Percentiles rank a stretch among this genome's conserved stretches.
Conservation (phyloP, 768 basidiomycete species). For the Termitomyces titanicus region DNA sequence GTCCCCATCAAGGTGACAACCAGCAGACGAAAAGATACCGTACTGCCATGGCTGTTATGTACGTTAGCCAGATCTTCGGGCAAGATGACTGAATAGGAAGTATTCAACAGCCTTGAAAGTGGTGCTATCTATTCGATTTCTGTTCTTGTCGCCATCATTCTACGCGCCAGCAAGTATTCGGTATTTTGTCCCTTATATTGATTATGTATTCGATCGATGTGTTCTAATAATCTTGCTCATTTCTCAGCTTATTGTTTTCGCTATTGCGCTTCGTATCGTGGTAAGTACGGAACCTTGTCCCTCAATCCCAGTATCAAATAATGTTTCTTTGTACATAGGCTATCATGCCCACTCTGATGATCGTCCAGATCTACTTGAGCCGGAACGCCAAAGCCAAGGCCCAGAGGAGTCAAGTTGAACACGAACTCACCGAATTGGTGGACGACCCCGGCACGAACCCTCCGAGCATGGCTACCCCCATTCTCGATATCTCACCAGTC, state of each 20-base stretch:
- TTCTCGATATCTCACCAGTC: neutral
- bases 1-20: constrained; percentile 1
- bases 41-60: constrained; percentile 15
- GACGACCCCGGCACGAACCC: constrained; percentile 1
- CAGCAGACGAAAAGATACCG: constrained; percentile 8
- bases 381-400: constrained; percentile 1
- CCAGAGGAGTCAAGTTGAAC: neutral
- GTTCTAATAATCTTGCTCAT: neutral
- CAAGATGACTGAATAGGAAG: too few species aligned
- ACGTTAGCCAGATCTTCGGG: neutral
- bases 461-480: neutral
- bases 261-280: constrained; percentile 21
- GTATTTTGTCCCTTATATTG: constrained; percentile 4
- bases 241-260: constrained; percentile 14
- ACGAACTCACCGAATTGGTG: neutral
- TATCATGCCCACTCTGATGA: constrained; percentile 32
- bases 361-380: constrained; percentile 30
- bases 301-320: neutral
- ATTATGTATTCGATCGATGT: neutral
- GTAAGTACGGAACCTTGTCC: constrained; percentile 14
- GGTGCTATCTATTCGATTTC: constrained; percentile 23
- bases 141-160: constrained; percentile 15
- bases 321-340: constrained; percentile 18
- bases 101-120: constrained; percentile 20
- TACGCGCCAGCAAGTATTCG: constrained; percentile 4